Conservation (phyloP, 192 early-diverging fungal genomes). For the Coemansia reversa region DNA sequence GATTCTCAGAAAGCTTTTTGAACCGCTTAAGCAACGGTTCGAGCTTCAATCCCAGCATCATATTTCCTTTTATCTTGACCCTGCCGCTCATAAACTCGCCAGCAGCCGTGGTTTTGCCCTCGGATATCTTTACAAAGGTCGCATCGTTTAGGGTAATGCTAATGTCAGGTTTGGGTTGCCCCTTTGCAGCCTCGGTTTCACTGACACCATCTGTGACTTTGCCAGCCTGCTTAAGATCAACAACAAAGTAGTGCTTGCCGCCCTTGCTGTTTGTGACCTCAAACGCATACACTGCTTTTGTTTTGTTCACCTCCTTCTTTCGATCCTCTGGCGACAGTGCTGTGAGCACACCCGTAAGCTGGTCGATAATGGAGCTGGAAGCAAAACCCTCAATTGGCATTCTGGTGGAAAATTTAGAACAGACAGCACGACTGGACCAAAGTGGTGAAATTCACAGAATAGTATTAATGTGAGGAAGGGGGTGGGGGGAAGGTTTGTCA, state of each 20-base stretch:
- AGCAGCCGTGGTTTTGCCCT: constrained; percentile 83
- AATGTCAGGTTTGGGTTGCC: constrained; percentile 75
- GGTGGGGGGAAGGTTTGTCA: background rate
- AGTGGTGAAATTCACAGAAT: background rate
- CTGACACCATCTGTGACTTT: constrained; percentile 60
- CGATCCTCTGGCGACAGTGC: constrained; percentile 45
- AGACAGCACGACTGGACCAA: background rate
- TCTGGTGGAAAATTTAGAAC: constrained; percentile 2
- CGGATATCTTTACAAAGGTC: constrained; percentile 77
- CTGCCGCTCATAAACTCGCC: constrained; percentile 92
- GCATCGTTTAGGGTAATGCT: constrained; percentile 70
- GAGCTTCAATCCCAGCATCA: constrained; percentile 74
- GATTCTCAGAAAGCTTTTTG: constrained; percentile 53
- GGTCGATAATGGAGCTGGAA: constrained; percentile 48
- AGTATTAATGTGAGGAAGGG: background rate
- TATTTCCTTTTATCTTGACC: constrained; percentile 78
- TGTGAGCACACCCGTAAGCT: constrained; percentile 33
- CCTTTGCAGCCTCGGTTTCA: constrained; percentile 56
- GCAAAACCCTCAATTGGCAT: constrained; percentile 45
- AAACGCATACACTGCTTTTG: constrained; percentile 88
- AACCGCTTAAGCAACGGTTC: constrained; percentile 63
- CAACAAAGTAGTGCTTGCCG: constrained; percentile 73
- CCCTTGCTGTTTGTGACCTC: constrained; percentile 68
- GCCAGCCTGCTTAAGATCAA: constrained; percentile 80
- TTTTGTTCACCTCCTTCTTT: constrained; percentile 50